phyloP scores from a whole-genome alignment of 116 monocot genomes.

The Dioscorea cayenensis region DNA sequence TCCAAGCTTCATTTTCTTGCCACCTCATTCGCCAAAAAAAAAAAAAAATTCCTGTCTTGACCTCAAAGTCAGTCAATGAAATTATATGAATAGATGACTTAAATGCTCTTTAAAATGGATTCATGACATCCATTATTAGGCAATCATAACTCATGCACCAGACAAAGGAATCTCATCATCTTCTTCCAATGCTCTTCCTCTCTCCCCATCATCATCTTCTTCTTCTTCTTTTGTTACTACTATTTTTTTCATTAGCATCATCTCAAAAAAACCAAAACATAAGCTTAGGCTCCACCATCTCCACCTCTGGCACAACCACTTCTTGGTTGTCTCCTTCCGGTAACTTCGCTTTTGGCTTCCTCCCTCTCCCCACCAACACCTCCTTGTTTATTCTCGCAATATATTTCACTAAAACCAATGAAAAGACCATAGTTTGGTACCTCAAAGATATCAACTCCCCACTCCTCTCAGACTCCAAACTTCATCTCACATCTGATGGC shows the following conservation, averaged over 20 bases:
- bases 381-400: constrained; percentile 7
- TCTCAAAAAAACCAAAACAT: background rate
- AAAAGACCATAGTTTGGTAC: constrained; percentile 6
- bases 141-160: background rate
- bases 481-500: background rate
- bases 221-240: too few relatives aligned
- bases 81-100: too few relatives aligned
- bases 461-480: background rate
- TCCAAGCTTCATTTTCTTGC: too few relatives aligned
- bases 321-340: constrained; percentile 4
- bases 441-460: constrained; percentile 1
- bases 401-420: background rate
- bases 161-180: background rate
- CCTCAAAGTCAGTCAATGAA: too few relatives aligned
- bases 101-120: too few relatives aligned
- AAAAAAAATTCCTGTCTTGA: too few relatives aligned
- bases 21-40: too few relatives aligned
- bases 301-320: background rate
- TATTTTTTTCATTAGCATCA: background rate
- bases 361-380: constrained; percentile 2
- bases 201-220: too few relatives aligned
- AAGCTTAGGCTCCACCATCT: background rate
- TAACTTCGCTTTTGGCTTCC: constrained; percentile 6
- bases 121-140: too few relatives aligned
- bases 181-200: background rate